Base-by-base conservation (phyloP, 371 early-diverging fungal species). In the Syncephalastrum racemosum region DNA sequence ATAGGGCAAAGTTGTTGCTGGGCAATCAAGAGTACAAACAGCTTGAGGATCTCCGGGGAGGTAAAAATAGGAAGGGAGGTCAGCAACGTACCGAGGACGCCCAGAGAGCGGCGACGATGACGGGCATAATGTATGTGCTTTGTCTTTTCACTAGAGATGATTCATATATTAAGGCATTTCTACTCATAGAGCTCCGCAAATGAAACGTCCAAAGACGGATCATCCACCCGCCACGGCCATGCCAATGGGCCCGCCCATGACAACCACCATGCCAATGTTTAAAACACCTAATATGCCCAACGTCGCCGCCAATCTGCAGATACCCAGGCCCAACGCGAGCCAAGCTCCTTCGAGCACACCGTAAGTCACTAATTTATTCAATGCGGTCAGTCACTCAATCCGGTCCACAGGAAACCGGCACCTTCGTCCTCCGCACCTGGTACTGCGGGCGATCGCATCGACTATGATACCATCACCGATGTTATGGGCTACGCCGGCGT, bases 401-500 rank as follows among this genome's bases (percentile, higher is more conserved):
- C 36, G 0, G 36, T 31, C 36, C 36, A 1, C 16, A 56, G 57
- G 15, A 61, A 54, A 59, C 53, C 65, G 42, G 24, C 50, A 13
- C 31, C 52, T 18, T 51, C 73, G 23, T 43, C 64, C 20, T 52
- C 69, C 20, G 54, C 63, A 41, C 43, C 55, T 41, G 59, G 59
- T 15, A 60, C 58, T 22, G 46, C 53, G 14, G 71, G 60, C 24
- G 73, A 82, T 43, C 74, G 70, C 48, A 77, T 79, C 61, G 84
- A 86, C 54, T 81, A 74, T 56, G 85, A 85, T 42, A 75, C 80
- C 31, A 59, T 94, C 23, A 88, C 89, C 46, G 93, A 93, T 69
- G 93, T 91, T 4, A 91, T 91, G 77, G 88, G 87, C 4, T 92
- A 90, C 70, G 88, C 86, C 1, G 95, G 93, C n/a, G 86, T 94